Base-by-base conservation (phyloP, 2,329 filamentous ascomycete genomes). In the Endocalyx cinctus region DNA sequence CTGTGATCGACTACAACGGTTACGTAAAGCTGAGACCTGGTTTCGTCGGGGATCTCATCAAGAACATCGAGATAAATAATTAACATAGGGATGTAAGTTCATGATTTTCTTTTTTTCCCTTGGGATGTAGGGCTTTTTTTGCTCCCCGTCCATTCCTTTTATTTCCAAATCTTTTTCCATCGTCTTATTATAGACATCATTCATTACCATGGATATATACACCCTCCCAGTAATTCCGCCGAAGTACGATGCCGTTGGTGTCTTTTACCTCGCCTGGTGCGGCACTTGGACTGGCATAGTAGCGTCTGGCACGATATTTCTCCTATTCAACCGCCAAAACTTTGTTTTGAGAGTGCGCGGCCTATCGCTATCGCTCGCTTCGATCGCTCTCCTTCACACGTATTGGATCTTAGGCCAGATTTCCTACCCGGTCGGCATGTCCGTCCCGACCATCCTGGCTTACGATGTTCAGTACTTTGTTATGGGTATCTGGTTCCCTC, bases 401-500 rank as follows among this genome's bases (percentile, higher is more conserved):
- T 64, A 64, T 41, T 64, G 60, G 60, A 46, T 62, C 23, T 47
- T 61, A 4, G 59, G 61, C 4, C 66, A 69, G 39, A 46, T 69
- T 34, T 61, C 60, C 14, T 62, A 66, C n/a, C 54, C 62, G 10
- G 52, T 68, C 17, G 64, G 65, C 6, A 29, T 58, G 8, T 54
- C 64, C 4, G 57, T 70, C 34, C 69, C 58, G 1, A 34, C 58
- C 1, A 46, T 62, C 1, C 32, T 53, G 11, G 59, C 71, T 1
- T 76, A 72, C 37, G 59, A 66, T 19, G 52, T 66, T 4, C 71
- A 76, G 45, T 79, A 70, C 47, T 79, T 74, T 63, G 62, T 74
- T 50, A 79, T 79, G 75, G 72, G 69, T 25, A 66, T 70, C 31
- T 74, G 71, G 52, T 61, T 79, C 4, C 75, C 75, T 1, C 58